These are phyloP conservation scores for Candida namnaoensis DNA, from an alignment of 805 yeast genomes.

Conservation along the genomic window DNA sequence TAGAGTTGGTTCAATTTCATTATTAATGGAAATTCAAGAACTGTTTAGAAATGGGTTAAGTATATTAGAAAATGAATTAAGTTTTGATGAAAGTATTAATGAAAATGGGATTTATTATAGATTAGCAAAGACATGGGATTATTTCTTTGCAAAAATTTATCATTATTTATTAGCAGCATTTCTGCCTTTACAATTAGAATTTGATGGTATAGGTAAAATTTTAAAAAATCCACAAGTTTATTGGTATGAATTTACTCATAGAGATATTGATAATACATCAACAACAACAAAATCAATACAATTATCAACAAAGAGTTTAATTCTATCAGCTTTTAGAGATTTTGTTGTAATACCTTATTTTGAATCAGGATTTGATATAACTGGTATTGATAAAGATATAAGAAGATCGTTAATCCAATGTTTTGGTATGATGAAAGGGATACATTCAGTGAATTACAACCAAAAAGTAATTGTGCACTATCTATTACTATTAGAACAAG, in stretches of 20 bases:
- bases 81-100: constrained; percentile 19
- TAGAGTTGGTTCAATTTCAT: constrained; percentile 24
- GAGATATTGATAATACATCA: constrained; percentile 1
- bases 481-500: constrained; percentile 8
- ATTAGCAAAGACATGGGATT: constrained; percentile 43
- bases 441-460: constrained; percentile 44
- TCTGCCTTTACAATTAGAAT: constrained; percentile 47
- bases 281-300: constrained; percentile 3
- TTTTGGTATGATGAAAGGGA: constrained; percentile 45
- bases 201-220: constrained; percentile 20
- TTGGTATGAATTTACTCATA: constrained; percentile 20
- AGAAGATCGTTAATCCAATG: constrained; percentile 47
- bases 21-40: constrained; percentile 37
- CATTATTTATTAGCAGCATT: constrained; percentile 55
- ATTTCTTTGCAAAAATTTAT: constrained; percentile 43
- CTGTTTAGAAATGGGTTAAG: constrained; percentile 35
- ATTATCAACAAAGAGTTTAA: constrained; percentile 28
- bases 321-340: constrained; percentile 42
- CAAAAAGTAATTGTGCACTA: constrained; percentile 50
- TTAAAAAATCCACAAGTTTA: constrained; percentile 14
- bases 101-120: constrained; percentile 20
- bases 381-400: constrained; percentile 20
- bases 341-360: constrained; percentile 43
- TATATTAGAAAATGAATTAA: constrained; percentile 26
- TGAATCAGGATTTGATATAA: constrained; percentile 28